Conservation (phyloP, 768 basidiomycete species). For the Rhodosporidiobolus sp. region DNA sequence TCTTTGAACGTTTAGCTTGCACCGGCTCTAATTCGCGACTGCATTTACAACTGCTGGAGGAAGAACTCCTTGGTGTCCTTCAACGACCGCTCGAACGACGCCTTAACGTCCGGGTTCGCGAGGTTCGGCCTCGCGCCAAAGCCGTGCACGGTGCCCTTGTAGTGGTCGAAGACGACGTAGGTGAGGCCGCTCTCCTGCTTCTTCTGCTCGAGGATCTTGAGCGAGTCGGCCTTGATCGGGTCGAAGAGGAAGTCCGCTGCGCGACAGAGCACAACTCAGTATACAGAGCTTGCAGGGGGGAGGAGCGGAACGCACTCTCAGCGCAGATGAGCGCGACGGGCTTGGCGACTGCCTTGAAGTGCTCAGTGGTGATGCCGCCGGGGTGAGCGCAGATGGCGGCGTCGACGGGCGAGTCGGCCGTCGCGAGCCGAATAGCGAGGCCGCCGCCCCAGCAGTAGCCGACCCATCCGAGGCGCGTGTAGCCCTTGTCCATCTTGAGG, state of each 20-base stretch:
- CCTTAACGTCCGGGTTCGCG: not conserved
- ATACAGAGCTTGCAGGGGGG: too few species aligned
- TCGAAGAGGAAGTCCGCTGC: slow-evolving; percentile 11
- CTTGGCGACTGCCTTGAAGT: not conserved
- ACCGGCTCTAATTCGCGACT: too few species aligned
- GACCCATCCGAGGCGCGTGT: not conserved
- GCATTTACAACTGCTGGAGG: not conserved
- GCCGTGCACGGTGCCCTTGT: not conserved
- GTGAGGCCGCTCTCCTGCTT: not conserved
- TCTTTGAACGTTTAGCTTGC: too few species aligned
- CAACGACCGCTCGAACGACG: not conserved
- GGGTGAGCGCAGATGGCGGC: slow-evolving; percentile 6
- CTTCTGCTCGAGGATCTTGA: not conserved
- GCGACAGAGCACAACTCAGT: too few species aligned
- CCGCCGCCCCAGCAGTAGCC: not conserved
- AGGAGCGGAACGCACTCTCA: not conserved
- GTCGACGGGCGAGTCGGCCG: not conserved
- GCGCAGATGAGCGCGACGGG: not conserved
- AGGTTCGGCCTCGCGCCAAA: not conserved
- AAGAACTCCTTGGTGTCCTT: not conserved
- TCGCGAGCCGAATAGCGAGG: not conserved
- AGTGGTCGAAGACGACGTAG: not conserved
- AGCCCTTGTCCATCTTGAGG: not conserved
- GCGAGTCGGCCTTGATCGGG: not conserved
- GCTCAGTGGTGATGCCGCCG: not conserved